A percentile compares a stretch with the other conserved stretches of the same genome.
These are phyloP conservation scores for Mycocentrospora acerina DNA, from an alignment of 2,329 filamentous ascomycete species.

Conservation along the genomic window DNA sequence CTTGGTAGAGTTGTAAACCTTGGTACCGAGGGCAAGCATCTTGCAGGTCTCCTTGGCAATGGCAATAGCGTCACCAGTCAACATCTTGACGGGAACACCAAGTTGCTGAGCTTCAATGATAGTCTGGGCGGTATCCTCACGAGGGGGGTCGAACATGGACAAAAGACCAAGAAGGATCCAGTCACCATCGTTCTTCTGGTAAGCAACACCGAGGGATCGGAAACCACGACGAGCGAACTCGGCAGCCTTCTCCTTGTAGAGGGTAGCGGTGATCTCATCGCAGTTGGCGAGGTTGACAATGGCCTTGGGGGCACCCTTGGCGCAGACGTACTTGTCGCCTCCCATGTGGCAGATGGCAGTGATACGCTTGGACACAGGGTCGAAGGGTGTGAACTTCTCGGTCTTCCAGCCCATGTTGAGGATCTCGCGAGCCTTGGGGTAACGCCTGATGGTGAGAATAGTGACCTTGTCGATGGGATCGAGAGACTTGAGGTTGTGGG, in stretches of 20 bases:
- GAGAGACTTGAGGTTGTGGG: conserved; percentile 76
- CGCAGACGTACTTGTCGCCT: conserved; percentile 69
- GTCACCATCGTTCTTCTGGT: conserved; percentile 73
- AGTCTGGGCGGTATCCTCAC: conserved; percentile 76
- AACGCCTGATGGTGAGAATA: conserved; percentile 72
- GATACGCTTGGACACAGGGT: conserved; percentile 79
- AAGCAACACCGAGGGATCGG: conserved; percentile 76
- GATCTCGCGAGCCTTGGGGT: conserved; percentile 76
- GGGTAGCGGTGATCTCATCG: conserved; percentile 62
- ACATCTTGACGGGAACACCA: conserved; percentile 77
- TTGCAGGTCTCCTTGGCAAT: conserved; percentile 82
- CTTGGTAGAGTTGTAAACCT: conserved; percentile 79
- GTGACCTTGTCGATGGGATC: conserved; percentile 81
- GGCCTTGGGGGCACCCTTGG: conserved; percentile 77
- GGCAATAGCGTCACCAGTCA: conserved; percentile 77
- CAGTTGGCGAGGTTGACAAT: conserved; percentile 70
- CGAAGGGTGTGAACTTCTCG: conserved; percentile 76
- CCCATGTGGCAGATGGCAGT: conserved; percentile 69
- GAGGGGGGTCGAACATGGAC: conserved; percentile 78
- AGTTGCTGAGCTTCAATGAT: conserved; percentile 75
- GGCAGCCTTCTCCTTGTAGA: conserved; percentile 71
- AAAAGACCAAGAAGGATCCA: conserved; percentile 76
- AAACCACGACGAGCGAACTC: conserved; percentile 79
- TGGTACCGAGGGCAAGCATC: conserved; percentile 76
- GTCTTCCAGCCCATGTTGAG: conserved; percentile 74